Evolutionary conservation across 2,329 filamentous ascomycete genomes (phyloP).

Genomic region (Emmonsiellopsis sp.): DNA sequence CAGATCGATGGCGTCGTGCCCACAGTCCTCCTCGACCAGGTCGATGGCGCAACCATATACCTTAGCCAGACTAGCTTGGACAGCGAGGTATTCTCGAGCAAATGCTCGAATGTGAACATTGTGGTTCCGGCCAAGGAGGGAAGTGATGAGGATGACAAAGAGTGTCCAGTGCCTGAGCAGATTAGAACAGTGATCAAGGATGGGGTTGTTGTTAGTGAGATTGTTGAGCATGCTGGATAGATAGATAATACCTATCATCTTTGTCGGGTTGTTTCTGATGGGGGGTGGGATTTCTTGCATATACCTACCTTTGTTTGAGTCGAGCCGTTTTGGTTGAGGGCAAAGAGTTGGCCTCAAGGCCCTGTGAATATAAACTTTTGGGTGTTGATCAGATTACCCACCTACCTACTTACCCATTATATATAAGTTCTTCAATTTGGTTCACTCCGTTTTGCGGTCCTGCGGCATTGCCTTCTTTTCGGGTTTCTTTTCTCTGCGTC

Average conservation of each 20-base stretch:
- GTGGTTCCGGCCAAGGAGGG: conserved; percentile 62
- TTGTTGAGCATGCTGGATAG: conserved; percentile 73
- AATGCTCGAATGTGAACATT: conserved; percentile 78
- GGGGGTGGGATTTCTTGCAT: not conserved
- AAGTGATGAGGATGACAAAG: conserved; percentile 70
- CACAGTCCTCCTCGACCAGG: conserved; percentile 83
- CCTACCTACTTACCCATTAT: not conserved
- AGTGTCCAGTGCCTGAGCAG: conserved; percentile 81
- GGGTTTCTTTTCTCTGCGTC: no score
- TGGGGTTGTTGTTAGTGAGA: conserved; percentile 77
- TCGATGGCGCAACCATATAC: conserved; percentile 83
- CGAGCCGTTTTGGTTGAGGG: no score
- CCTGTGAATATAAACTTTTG: no score
- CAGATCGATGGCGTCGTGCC: conserved; percentile 80
- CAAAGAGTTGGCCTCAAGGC: no score
- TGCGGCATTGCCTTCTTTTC: not conserved
- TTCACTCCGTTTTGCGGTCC: not conserved
- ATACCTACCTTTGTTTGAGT: not conserved
- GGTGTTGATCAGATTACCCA: not conserved
- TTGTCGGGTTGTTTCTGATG: not conserved
- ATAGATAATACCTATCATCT: not conserved
- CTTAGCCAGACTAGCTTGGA: conserved; percentile 67
- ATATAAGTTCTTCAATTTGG: not conserved
- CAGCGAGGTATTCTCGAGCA: conserved; percentile 82
- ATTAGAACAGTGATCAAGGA: conserved; percentile 71